A percentile compares a stretch with the other conserved stretches of the same genome.
Conservation (phyloP, 2,329 filamentous ascomycete species). For the Aspergillus nomiae region DNA sequence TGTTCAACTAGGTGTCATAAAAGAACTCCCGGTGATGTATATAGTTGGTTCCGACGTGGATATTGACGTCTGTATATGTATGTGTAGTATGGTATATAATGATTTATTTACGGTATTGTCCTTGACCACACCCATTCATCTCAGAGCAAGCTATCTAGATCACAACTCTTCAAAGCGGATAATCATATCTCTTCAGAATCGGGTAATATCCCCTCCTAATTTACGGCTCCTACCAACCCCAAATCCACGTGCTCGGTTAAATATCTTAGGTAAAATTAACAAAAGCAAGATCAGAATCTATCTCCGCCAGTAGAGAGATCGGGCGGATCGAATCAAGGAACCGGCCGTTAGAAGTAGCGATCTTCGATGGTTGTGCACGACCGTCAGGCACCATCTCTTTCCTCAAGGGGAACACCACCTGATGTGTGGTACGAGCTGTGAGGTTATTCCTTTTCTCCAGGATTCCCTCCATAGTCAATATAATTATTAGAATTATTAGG, state of each 20-base stretch:
- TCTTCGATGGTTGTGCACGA: neutral
- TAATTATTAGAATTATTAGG: too few relatives aligned
- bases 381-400: neutral
- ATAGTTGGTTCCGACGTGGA: neutral
- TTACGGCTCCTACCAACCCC: neutral
- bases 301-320: neutral
- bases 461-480: too few relatives aligned
- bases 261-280: neutral
- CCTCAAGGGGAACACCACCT: neutral
- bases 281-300: neutral
- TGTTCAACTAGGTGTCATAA: neutral
- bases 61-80: neutral
- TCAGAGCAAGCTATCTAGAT: neutral
- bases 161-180: neutral
- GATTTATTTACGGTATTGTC: neutral
- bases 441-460: neutral
- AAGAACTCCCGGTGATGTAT: neutral
- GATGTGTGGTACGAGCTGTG: neutral
- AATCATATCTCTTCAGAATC: neutral
- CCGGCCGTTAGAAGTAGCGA: neutral
- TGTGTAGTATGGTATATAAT: slow-evolving; percentile 2
- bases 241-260: neutral
- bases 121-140: neutral
- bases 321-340: neutral
- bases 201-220: neutral